Evolutionary conservation across 345 rosid genomes (phyloP).

Genomic region (Rhodomyrtus tomentosa): DNA sequence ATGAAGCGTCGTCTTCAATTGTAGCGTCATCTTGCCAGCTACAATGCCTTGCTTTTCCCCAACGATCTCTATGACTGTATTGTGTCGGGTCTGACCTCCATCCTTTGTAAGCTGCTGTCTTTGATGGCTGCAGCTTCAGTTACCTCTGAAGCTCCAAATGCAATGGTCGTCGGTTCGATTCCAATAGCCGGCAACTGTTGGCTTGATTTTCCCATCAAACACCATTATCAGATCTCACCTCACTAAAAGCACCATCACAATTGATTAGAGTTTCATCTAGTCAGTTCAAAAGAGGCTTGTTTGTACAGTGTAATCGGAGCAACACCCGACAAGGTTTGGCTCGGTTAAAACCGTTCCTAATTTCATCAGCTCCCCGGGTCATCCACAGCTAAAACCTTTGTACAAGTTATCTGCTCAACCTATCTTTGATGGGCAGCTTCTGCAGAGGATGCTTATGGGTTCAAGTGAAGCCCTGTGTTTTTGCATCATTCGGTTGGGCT

Average conservation of each 20-base stretch:
- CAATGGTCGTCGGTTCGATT: no score
- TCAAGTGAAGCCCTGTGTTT: background rate
- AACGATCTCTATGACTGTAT: background rate
- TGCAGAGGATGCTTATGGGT: background rate
- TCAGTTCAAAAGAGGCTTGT: background rate
- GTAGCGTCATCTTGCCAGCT: background rate
- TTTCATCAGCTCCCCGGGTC: background rate
- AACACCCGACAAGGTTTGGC: accelerated
- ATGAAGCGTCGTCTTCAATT: background rate
- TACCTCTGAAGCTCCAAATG: background rate
- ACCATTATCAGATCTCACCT: background rate
- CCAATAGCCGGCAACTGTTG: accelerated
- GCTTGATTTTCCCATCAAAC: background rate
- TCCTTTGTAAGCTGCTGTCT: background rate
- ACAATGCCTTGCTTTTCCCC: background rate
- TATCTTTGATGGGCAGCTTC: background rate
- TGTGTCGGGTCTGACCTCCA: accelerated
- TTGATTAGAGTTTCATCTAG: background rate
- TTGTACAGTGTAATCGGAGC: background rate
- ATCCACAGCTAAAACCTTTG: background rate
- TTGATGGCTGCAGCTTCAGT: background rate
- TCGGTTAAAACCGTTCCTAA: background rate
- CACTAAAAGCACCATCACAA: background rate
- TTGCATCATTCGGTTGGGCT: background rate
- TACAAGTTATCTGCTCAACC: accelerated